Base-by-base conservation (phyloP, 2,329 filamentous ascomycete genomes). In the Colletotrichum neosansevieriae region DNA sequence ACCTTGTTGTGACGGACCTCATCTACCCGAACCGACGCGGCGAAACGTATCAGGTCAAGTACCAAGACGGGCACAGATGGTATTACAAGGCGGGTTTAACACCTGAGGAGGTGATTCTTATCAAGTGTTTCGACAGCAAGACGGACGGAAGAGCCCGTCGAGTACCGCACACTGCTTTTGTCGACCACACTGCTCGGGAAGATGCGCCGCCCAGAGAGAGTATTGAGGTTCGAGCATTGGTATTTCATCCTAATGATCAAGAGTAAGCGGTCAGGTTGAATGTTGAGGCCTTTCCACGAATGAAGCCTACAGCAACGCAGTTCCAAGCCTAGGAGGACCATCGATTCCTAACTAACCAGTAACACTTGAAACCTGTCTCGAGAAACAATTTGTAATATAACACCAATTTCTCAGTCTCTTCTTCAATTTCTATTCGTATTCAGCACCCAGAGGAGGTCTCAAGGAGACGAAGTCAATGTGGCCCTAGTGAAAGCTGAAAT, bases 81-180 rank as follows among this genome's bases (percentile, higher is more conserved):
- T 85, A 83, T 73, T 89, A 86, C 74, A 80, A 85, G 68, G 80
- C 80, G 54, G 80, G 79, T 1, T 82, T 88, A 73, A 80, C 78
- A 0, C 85, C 86, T 0, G 79, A 84, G 3, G 82, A 90, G 77
- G 84, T 86, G 3, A 79, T 87, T 3, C 72, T 90, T 49, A 87
- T 90, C 76, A 90, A 90, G 75, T 89, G 86, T 72, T 90, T 85
- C 73, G 88, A 90, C 75, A 86, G 80, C 29, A 86, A 87, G 79
- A 79, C 79, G 24, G 86, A 88, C 74, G 86, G 85, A 0, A 76
- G 84, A 29, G 84, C 86, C 6, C 79, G 85, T 10, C 75, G 85
- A 4, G 82, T 86, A 36, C 86, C 86, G n/a, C 87, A 89, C 72
- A 82, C 82, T 6, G 84, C 86, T 2, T 89, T 90, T 79, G 76